Evolutionary conservation across 345 rosid species (phyloP).

Genomic region (Firmiana major): DNA sequence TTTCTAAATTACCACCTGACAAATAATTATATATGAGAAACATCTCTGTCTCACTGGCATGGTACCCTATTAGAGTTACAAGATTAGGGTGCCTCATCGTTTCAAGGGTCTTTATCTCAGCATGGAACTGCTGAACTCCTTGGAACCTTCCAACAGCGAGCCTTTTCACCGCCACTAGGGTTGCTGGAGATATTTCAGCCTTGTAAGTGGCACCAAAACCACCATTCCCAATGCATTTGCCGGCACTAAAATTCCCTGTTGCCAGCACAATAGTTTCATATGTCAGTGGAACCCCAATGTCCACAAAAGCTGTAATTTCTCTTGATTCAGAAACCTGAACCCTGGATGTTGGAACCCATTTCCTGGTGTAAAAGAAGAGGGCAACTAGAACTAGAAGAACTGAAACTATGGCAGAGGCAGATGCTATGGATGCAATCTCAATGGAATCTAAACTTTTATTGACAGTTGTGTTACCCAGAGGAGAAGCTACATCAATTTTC

Average conservation of each 20-base stretch:
- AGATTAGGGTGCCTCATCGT: slow-evolving; percentile 51
- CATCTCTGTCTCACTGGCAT: slow-evolving; percentile 57
- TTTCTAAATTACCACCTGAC: slow-evolving; percentile 55
- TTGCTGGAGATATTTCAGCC: slow-evolving; percentile 46
- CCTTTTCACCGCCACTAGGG: slow-evolving; percentile 49
- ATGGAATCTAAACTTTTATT: slow-evolving; percentile 35
- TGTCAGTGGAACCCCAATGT: slow-evolving; percentile 39
- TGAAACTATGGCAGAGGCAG: slow-evolving; percentile 57
- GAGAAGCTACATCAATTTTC: slow-evolving; percentile 29
- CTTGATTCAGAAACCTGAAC: slow-evolving; percentile 26
- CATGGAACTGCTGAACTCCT: slow-evolving; percentile 56
- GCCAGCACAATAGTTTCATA: slow-evolving; percentile 58
- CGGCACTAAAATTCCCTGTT: slow-evolving; percentile 49
- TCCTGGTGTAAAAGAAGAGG: slow-evolving; percentile 42
- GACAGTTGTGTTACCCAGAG: slow-evolving; percentile 1
- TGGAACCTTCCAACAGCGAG: slow-evolving; percentile 61
- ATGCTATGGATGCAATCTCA: slow-evolving; percentile 57
- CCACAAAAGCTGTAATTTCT: slow-evolving; percentile 48
- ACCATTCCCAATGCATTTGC: slow-evolving; percentile 56
- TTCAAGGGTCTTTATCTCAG: slow-evolving; percentile 54
- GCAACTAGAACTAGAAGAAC: slow-evolving; percentile 45
- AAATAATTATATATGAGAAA: slow-evolving; percentile 59
- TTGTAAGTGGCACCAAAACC: slow-evolving; percentile 67
- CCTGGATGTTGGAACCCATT: slow-evolving; percentile 35
- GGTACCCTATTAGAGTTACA: slow-evolving; percentile 47